Conservation (phyloP, 805 yeast genomes). For the Monosporozyma aerobia region DNA sequence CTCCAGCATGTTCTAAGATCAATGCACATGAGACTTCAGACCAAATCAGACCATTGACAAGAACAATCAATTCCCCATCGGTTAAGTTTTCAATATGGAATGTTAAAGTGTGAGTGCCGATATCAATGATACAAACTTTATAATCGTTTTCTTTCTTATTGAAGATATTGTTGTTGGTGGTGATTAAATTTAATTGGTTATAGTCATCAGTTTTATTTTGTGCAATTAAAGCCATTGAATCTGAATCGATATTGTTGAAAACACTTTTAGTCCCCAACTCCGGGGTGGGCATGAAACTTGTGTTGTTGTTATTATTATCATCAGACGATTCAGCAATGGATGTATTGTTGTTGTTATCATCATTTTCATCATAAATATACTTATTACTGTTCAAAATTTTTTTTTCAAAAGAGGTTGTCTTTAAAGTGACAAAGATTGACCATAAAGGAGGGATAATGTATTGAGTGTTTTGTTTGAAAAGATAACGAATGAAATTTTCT, state of each 20-base stretch:
- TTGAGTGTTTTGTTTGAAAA: slow-evolving; percentile 23
- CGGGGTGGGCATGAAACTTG: not conserved
- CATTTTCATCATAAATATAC: not conserved
- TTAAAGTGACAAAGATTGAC: slow-evolving; percentile 43
- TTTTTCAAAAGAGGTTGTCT: slow-evolving; percentile 40
- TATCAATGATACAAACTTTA: slow-evolving; percentile 38
- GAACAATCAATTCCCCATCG: slow-evolving; percentile 35
- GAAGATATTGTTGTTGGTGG: slow-evolving; percentile 20
- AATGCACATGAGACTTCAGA: slow-evolving; percentile 49
- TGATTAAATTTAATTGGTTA: slow-evolving; percentile 21
- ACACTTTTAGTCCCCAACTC: slow-evolving; percentile 12
- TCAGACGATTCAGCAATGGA: not conserved
- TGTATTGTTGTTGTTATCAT: not conserved
- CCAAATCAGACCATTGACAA: slow-evolving; percentile 64
- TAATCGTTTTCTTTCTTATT: slow-evolving; percentile 27
- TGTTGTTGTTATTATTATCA: not conserved
- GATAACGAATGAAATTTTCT: slow-evolving; percentile 25
- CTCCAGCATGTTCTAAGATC: slow-evolving; percentile 31
- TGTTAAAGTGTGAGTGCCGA: slow-evolving; percentile 44
- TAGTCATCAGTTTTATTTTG: slow-evolving; percentile 26
- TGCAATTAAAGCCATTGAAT: slow-evolving; percentile 31
- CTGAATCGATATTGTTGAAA: slow-evolving; percentile 25
- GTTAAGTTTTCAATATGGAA: slow-evolving; percentile 40
- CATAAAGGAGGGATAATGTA: slow-evolving; percentile 40
- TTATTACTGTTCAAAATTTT: slow-evolving; percentile 35